phyloP scores from a whole-genome alignment of 164 flowering plant species.

The Malania oleifera region DNA sequence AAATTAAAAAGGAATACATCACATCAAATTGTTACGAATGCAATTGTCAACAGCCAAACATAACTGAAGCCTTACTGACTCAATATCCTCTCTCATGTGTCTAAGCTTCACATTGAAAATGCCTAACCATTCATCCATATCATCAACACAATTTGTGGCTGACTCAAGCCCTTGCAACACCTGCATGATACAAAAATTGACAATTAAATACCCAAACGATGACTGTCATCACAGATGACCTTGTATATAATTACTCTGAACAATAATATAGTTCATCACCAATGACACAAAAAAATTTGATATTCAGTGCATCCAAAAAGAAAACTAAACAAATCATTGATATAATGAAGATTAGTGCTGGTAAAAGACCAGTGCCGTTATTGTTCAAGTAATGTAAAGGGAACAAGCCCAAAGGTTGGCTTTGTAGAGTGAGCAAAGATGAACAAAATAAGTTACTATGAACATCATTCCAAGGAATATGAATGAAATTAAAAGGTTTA shows the following conservation, averaged over 20 bases:
- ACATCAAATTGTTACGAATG: neutral
- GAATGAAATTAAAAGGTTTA: neutral
- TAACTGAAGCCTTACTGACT: constrained; percentile 53
- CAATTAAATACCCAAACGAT: constrained; percentile 1
- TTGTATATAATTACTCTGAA: neutral
- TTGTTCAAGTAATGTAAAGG: neutral
- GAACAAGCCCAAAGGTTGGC: too few relatives aligned
- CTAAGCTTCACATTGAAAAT: constrained; percentile 94
- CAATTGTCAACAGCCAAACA: neutral
- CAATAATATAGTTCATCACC: too few relatives aligned
- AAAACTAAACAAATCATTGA: neutral
- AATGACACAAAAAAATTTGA: neutral
- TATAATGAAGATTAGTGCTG: neutral
- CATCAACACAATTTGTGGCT: constrained; percentile 87
- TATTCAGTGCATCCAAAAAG: neutral
- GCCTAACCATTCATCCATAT: constrained; percentile 99
- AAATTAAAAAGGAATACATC: too few relatives aligned
- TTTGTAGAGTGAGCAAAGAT: neutral
- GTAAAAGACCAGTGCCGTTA: neutral
- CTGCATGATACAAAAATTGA: constrained; percentile 33
- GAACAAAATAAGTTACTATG: too few relatives aligned
- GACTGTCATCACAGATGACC: neutral
- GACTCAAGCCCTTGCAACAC: constrained; percentile 89
- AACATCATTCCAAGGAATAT: too few relatives aligned
- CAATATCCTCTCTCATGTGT: constrained; percentile 99